phyloP scores from a whole-genome alignment of 257 asterid genomes.

The Salvia miltiorrhiza region DNA sequence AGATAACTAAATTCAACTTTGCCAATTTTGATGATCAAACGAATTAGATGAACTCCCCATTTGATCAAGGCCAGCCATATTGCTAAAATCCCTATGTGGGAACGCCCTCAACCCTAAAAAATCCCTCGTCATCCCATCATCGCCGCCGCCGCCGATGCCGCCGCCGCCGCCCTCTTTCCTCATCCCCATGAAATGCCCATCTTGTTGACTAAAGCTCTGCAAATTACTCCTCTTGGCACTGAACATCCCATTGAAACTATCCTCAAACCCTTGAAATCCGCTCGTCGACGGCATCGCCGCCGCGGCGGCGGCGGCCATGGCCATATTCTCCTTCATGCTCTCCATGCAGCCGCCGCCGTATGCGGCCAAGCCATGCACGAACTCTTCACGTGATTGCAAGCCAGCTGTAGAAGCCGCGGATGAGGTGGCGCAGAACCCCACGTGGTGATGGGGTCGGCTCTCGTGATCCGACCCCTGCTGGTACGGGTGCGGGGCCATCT shows the following conservation, averaged over 20 bases:
- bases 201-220: slow-evolving; percentile 19
- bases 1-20: slow-evolving; percentile 13
- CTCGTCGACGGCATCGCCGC: slow-evolving; percentile 19
- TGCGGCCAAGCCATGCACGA: slow-evolving; percentile 37
- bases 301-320: slow-evolving; percentile 15
- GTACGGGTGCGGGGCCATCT: background rate
- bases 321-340: background rate
- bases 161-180: slow-evolving; percentile 16
- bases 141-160: slow-evolving; percentile 8
- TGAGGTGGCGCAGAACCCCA: slow-evolving; percentile 46
- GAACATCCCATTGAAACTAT: slow-evolving; percentile 32
- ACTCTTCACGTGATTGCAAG: slow-evolving; percentile 49
- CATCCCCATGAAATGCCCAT: background rate
- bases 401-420: slow-evolving; percentile 39
- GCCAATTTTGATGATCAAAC: slow-evolving; percentile 42
- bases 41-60: slow-evolving; percentile 41
- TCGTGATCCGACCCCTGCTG: background rate
- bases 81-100: slow-evolving; percentile 44
- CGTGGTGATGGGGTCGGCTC: slow-evolving; percentile 39
- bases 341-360: slow-evolving; percentile 40
- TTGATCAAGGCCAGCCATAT: slow-evolving; percentile 43
- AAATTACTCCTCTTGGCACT: slow-evolving; percentile 17
- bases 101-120: slow-evolving; percentile 54
- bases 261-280: slow-evolving; percentile 18
- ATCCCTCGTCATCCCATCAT: slow-evolving; percentile 54